phyloP scores from a whole-genome alignment of 176 grass and related monocot genomes.

The Panicum miliaceum region DNA sequence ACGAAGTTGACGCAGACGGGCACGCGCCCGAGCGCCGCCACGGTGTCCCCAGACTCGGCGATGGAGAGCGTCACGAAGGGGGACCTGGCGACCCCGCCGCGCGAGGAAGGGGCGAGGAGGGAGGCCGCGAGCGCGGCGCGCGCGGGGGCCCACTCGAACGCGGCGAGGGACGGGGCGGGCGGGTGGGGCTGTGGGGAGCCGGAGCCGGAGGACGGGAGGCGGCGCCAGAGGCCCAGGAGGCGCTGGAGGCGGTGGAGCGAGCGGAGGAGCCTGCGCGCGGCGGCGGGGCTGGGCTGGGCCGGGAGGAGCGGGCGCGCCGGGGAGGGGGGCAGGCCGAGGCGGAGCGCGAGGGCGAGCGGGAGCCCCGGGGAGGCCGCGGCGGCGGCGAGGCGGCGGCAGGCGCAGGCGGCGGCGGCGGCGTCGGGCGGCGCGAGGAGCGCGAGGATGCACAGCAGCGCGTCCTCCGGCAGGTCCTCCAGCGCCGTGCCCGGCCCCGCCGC shows the following conservation, averaged over 20 bases:
- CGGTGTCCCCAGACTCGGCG: constrained; percentile 47
- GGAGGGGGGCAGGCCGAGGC: constrained; percentile 34
- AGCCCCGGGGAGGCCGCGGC: constrained; percentile 55
- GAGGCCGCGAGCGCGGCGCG: constrained; percentile 52
- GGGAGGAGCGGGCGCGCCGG: constrained; percentile 6
- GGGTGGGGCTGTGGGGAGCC: background rate
- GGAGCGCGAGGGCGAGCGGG: constrained; percentile 50
- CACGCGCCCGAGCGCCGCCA: constrained; percentile 43
- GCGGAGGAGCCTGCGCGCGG: constrained; percentile 36
- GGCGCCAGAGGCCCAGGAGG: constrained; percentile 64
- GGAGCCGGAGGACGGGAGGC: constrained; percentile 32
- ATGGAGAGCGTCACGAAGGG: constrained; percentile 63
- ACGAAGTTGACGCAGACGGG: constrained; percentile 65
- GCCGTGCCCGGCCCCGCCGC: constrained; percentile 35
- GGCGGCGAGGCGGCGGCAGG: constrained; percentile 46
- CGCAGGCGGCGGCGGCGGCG: constrained; percentile 43
- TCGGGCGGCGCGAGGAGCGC: constrained; percentile 50
- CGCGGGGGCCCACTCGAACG: constrained; percentile 65
- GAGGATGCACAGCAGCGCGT: constrained; percentile 58
- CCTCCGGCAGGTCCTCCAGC: constrained; percentile 60
- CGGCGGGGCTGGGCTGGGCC: constrained; percentile 15
- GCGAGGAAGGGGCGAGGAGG: constrained; percentile 44
- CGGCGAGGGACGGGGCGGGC: constrained; percentile 37
- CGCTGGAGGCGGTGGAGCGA: constrained; percentile 53
- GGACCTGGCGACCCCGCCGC: constrained; percentile 40